Evolutionary conservation across 371 early-diverging fungal species (phyloP).

Genomic region (Syncephalis fuscata): DNA sequence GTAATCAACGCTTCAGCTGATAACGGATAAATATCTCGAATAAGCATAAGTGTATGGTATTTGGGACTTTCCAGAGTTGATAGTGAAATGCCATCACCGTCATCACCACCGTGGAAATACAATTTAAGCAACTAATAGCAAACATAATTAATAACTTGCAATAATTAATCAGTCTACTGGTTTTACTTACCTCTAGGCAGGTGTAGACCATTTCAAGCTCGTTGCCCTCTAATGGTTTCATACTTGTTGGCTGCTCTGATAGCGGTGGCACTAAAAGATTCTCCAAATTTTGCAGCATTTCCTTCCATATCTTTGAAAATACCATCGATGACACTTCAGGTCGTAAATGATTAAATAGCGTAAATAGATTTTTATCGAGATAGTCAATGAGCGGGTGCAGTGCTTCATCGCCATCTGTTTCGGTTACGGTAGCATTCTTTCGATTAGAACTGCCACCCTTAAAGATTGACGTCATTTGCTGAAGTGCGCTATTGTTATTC

Average conservation of each 20-base stretch:
- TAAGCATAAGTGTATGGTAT: conserved; percentile 45
- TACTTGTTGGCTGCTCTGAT: conserved; percentile 36
- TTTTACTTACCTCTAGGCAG: conserved; percentile 32
- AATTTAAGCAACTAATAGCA: conserved; percentile 46
- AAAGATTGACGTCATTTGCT: too few species aligned
- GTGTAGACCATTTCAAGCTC: conserved; percentile 61
- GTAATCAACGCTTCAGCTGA: conserved; percentile 38
- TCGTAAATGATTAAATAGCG: conserved; percentile 58
- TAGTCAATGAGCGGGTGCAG: conserved; percentile 69
- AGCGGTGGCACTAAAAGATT: conserved; percentile 63
- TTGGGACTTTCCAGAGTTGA: conserved; percentile 55
- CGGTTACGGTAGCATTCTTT: conserved; percentile 9
- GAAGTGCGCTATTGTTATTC: too few species aligned
- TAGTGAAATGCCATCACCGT: conserved; percentile 58
- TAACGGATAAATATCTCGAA: conserved; percentile 39
- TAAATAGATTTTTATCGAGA: conserved; percentile 67
- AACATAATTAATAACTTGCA: not conserved
- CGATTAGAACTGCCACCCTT: too few species aligned
- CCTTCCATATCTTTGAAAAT: conserved; percentile 71
- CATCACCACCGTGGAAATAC: conserved; percentile 77
- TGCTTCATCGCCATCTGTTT: conserved; percentile 59
- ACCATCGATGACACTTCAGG: conserved; percentile 62
- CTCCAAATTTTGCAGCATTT: conserved; percentile 56
- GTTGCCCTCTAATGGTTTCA: conserved; percentile 43
- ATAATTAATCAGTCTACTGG: not conserved